Evolutionary conservation across 2,329 filamentous ascomycete species (phyloP).

Genomic region (Tolypocladium amazonense): DNA sequence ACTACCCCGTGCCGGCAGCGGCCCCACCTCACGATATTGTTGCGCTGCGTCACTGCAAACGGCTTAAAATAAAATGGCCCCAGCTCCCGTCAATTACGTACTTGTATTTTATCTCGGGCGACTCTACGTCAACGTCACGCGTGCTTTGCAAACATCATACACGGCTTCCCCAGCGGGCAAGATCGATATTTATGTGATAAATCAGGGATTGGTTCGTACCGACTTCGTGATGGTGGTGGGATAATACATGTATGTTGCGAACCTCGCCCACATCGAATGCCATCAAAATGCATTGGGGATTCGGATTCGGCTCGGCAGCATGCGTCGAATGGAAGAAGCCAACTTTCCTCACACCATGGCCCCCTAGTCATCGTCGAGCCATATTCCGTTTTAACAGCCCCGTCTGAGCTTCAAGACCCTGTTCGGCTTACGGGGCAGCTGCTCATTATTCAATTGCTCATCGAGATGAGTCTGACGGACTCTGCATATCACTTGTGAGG

Average conservation of each 20-base stretch:
- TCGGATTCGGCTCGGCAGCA: background rate
- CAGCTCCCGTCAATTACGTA: background rate
- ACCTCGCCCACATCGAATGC: background rate
- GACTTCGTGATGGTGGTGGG: background rate
- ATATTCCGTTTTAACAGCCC: too few species aligned
- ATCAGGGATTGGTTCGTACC: background rate
- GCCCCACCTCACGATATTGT: background rate
- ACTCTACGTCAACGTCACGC: background rate
- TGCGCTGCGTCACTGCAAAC: background rate
- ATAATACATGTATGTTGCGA: too few species aligned
- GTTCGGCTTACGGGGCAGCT: background rate
- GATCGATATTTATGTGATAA: background rate
- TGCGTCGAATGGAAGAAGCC: background rate
- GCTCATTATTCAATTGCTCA: background rate
- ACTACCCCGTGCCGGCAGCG: background rate
- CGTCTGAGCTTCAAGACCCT: background rate
- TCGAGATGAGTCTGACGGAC: background rate
- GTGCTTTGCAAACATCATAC: background rate
- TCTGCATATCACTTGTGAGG: background rate
- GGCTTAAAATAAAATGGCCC: background rate
- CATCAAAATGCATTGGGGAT: background rate
- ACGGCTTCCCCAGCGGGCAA: background rate
- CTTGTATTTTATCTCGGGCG: background rate
- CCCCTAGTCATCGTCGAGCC: background rate
- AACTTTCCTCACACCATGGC: background rate